Base-by-base conservation (phyloP, 2,329 filamentous ascomycete genomes). In the Pestalotiopsis sp. region DNA sequence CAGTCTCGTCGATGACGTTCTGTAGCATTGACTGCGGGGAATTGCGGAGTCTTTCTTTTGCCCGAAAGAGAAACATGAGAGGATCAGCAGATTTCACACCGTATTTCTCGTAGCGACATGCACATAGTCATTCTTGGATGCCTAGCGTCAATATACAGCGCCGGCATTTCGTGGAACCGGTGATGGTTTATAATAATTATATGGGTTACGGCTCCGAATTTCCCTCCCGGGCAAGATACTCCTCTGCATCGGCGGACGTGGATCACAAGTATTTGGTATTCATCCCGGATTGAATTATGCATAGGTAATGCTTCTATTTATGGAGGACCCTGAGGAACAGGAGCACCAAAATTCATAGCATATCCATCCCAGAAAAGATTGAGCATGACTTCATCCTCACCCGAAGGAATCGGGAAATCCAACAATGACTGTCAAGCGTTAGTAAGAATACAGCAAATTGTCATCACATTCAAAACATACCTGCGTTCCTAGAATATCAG, bases 351-450 rank as follows among this genome's bases (percentile, higher is more conserved):
- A 36, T 66, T 66, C 64, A 66, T 66, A 1, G 64, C 64, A 7
- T 66, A 66, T 9, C 64, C 52, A 40, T 66, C 64, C 64, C 64
- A 66, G 20, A 66, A 66, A 2, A 66, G 52, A 12, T 66, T 66
- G 1, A 66, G 64, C 64, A 66, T 66, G 12, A 65, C 40, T 23
- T 66, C 64, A 13, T 66, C 64, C 27, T 66, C 64, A 36, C 64
- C 64, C 9, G 64, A 13, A 4, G 64, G 64, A 5, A 58, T 27
- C 6, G 64, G 64, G 20, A 66, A 66, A 36, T 66, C 45, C 14
- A 66, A 25, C 17, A 58, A 23, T 4, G 41, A 56, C 64, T 56
- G 25, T 11, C 12, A 5, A 12, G 6, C 4, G 40, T 64, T 23
- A 64, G 61, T 41, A 27, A 5, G 5, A 62, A 6, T 1, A 27